Evolutionary conservation across 129 eudicot species (phyloP), one percentile per base, ranked within the genome.

Genomic region (Oenanthe sinensis): DNA sequence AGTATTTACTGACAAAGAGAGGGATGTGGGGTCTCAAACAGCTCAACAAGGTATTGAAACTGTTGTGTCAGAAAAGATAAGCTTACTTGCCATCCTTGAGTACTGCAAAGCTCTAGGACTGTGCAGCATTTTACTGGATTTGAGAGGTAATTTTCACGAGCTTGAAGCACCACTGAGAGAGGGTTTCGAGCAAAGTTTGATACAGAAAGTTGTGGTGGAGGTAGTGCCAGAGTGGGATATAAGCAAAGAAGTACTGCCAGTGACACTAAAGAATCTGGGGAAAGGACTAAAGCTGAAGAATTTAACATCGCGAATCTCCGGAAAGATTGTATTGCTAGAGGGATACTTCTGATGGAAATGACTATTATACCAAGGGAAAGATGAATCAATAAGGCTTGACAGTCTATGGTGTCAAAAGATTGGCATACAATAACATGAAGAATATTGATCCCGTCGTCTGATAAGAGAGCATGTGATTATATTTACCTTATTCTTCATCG

Each of bases 191-290:
- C 79, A 71, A 46, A 85, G 85, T 67, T 89, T 90, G 77, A 26
- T 92, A 74, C 99, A 90, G 85, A 96, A 96, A 82, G 65, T 87
- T 58, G 87, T 90, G 71, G 95, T 84, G 80, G 99, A 96, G 86
- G 87, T 86, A 28, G 82, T 89, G 86, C 95, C 99, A 17, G 37
- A 79, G 83, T 89, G 83, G 81, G 85, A 81, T 70, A 91, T 83
- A 75, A 84, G 17, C 68, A 48, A 80, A 55, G 85, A 75, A 44
- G 62, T 39, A 11, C 69, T 82, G 62, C 79, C 87, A 20, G 78
- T 77, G 77, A 80, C 82, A 68, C 39, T 82, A 79, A 87, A 39
- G 81, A 79, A 48, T 48, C 60, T 84, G 36, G 82, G 76, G 67
- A 67, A 78, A 50, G 77, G 80, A 33, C 77, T 45, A 40, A 75